Percentiles rank a stretch among this genome's conserved stretches.
Conservation (phyloP, 192 early-diverging fungal species). For the Coemansia guatemalensis region DNA sequence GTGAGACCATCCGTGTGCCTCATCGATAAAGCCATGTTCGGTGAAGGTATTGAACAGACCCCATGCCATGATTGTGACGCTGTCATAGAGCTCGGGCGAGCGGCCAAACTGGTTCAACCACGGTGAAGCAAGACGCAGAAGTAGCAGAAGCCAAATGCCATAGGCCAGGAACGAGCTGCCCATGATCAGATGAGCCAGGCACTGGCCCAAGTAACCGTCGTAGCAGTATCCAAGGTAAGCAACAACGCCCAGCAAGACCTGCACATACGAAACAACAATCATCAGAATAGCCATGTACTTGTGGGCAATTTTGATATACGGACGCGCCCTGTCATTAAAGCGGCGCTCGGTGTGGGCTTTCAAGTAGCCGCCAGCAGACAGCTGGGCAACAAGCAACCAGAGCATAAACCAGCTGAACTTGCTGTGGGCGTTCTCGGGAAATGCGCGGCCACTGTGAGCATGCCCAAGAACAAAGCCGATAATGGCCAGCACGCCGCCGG, state of each 20-base stretch:
- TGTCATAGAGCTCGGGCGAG: conserved; percentile 70
- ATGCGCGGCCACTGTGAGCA: conserved; percentile 61
- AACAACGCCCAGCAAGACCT: conserved; percentile 66
- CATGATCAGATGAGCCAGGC: conserved; percentile 73
- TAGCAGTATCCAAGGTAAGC: conserved; percentile 65
- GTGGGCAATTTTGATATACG: conserved; percentile 54
- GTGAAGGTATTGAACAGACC: conserved; percentile 72
- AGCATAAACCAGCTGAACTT: conserved; percentile 63
- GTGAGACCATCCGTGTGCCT: conserved; percentile 60
- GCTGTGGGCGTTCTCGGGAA: conserved; percentile 64
- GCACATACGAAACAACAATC: conserved; percentile 61
- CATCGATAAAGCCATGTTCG: conserved; percentile 60
- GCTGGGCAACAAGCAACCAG: conserved; percentile 55
- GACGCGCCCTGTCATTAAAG: conserved; percentile 55
- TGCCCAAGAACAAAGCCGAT: conserved; percentile 63
- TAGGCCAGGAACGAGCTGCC: conserved; percentile 69
- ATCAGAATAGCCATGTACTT: conserved; percentile 54
- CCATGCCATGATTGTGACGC: conserved; percentile 64
- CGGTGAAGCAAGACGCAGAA: conserved; percentile 57
- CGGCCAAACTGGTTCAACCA: conserved; percentile 59
- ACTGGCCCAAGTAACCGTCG: conserved; percentile 62
- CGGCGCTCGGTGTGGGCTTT: conserved; percentile 60
- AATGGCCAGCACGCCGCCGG: conserved; percentile 48
- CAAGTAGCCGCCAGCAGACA: conserved; percentile 59
- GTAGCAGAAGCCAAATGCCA: conserved; percentile 60